Evolutionary conservation across 371 early-diverging fungal species (phyloP), one percentile per base, ranked within the genome.

Genomic region (Mucor indicus): DNA sequence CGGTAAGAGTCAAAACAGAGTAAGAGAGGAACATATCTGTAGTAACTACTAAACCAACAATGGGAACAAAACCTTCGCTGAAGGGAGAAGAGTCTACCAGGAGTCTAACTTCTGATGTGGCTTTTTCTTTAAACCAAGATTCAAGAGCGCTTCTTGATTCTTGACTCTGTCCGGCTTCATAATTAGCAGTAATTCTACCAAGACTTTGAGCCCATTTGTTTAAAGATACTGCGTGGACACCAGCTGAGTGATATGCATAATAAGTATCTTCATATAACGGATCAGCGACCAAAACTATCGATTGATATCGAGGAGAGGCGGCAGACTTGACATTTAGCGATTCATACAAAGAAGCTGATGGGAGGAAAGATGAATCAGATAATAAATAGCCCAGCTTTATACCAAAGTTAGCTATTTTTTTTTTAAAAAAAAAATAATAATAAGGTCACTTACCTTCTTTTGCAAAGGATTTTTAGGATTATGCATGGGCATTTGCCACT

Each of bases 21-120:
- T 70, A 67, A 13, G 76, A 68, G 15, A 76, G 53, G 32, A 70
- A 76, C 8, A 63, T 44, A 27, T 76, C 73, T 2, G 48, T 58
- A 22, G 70, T 32, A 17, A 70, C 29, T 15, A 46, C 52, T 4
- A 64, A 22, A 4, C 76, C 76, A 22, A 65, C 32, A 9, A 72
- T 57, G 13, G 76, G 64, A 1, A 61, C 60, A 27, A 48, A 51
- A 8, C 48, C 48, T 13, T 43, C 20, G 21, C 39, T 23, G n/a
- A 56, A 49, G 19, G 65, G 65, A 2, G 65, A 44, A 7, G 65
- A 33, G 20, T 60, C 53, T 9, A 64, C 47, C 23, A 64, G 38
- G n/a, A 22, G 27, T 16, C 48, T 15, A 17, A 56, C 50, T 11
- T 49, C 45, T 11, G 56, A 55, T 16, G 24, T 15, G 12, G 30